Percentiles rank a stretch among this genome's conserved stretches.
Evolutionary conservation across 805 yeast genomes (phyloP).

Genomic region (Tetrapisispora taiwanensis): DNA sequence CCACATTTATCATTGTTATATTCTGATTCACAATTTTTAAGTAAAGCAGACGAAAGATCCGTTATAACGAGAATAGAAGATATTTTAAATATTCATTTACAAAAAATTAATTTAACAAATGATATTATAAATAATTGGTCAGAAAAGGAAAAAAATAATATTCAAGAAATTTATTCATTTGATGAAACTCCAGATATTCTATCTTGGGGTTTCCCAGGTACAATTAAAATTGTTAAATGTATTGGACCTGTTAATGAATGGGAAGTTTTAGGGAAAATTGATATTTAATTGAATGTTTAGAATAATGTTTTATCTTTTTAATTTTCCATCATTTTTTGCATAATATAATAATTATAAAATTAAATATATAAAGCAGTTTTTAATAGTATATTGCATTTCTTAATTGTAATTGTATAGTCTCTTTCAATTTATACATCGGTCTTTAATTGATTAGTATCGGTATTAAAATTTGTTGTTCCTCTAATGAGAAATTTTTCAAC

Average conservation of each 20-base stretch:
- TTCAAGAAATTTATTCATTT: conserved; percentile 20
- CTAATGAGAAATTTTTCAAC: no score
- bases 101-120: conserved; percentile 4
- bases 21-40: conserved; percentile 54
- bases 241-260: conserved; percentile 65
- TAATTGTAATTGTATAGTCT: no score
- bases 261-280: conserved; percentile 46
- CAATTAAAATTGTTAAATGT: conserved; percentile 52
- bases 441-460: no score
- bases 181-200: conserved; percentile 8
- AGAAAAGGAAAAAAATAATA: conserved; percentile 7
- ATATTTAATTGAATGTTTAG: conserved; percentile 15
- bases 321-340: no score
- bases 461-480: no score
- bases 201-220: conserved; percentile 59
- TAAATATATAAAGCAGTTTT: no score
- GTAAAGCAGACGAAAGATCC: conserved; percentile 53
- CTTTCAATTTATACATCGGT: no score
- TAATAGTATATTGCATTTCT: no score
- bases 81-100: conserved; percentile 38
- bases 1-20: conserved; percentile 71
- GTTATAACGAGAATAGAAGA: conserved; percentile 59
- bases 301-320: no score
- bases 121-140: neutral
- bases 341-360: no score